Percentiles rank a stretch among this genome's conserved stretches.
phyloP scores from a whole-genome alignment of 352 stramenopile species.

The Globisporangium sylvaticum region DNA sequence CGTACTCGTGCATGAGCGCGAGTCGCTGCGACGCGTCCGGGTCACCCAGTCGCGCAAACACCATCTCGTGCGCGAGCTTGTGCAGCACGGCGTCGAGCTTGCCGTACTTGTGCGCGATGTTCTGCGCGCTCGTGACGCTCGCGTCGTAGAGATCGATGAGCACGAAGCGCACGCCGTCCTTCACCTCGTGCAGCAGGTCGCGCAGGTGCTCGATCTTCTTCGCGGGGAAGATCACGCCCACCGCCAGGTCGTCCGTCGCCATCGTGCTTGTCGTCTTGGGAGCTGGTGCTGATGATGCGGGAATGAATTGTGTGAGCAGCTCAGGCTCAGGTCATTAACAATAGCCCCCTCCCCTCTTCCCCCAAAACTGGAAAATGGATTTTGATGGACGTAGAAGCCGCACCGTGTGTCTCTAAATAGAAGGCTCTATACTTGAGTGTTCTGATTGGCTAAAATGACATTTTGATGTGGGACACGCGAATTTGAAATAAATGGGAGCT shows the following conservation, averaged over 20 bases:
- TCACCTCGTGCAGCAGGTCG: constrained; percentile 43
- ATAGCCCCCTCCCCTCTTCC: background rate
- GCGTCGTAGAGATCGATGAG: constrained; percentile 64
- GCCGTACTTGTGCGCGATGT: constrained; percentile 38
- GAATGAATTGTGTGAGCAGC: background rate
- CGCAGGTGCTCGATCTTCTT: constrained; percentile 82
- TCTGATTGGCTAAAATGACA: background rate
- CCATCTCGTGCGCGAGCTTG: constrained; percentile 84
- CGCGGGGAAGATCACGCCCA: constrained; percentile 74
- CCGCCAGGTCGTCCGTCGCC: constrained; percentile 31
- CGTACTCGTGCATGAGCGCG: constrained; percentile 48
- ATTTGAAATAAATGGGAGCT: background rate
- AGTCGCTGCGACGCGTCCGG: constrained; percentile 35
- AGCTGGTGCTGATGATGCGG: background rate
- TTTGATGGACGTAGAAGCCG: background rate
- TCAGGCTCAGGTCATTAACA: background rate
- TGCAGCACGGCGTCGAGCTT: constrained; percentile 65
- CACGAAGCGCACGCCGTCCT: constrained; percentile 59
- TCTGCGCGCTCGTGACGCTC: constrained; percentile 24
- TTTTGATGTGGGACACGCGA: background rate
- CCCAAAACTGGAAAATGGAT: background rate
- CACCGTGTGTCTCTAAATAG: constrained; percentile 2
- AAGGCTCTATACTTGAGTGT: background rate
- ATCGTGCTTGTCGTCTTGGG: constrained; percentile 8
- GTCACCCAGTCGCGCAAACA: constrained; percentile 62